These are phyloP conservation scores for Teratosphaeria zuluensis DNA, from an alignment of 2,329 filamentous ascomycete species.

Conservation along the genomic window DNA sequence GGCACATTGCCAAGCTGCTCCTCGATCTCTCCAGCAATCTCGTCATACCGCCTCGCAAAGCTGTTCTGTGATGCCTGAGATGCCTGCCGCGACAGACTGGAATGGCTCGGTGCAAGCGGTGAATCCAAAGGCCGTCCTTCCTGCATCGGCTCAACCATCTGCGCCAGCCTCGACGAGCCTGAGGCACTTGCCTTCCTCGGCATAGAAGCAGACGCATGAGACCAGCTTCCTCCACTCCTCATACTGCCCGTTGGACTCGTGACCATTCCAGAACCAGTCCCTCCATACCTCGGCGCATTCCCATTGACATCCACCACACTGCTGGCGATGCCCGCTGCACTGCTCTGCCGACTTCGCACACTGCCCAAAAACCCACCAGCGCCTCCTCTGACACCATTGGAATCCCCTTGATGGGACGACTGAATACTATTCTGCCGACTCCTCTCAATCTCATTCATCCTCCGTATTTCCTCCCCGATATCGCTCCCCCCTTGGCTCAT, in stretches of 20 bases:
- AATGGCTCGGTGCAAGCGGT: constrained; percentile 19
- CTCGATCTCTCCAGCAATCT: constrained; percentile 22
- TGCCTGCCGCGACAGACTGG: background rate
- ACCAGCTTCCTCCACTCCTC: constrained; percentile 33
- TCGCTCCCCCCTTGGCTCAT: constrained; percentile 63
- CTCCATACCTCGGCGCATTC: constrained; percentile 53
- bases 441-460: constrained; percentile 49
- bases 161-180: constrained; percentile 31
- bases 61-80: constrained; percentile 16
- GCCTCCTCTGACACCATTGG: constrained; percentile 4
- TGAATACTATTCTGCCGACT: constrained; percentile 15
- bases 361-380: constrained; percentile 17
- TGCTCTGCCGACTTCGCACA: constrained; percentile 52
- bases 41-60: constrained; percentile 21
- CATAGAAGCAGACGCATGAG: constrained; percentile 23
- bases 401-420: constrained; percentile 12
- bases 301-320: constrained; percentile 57
- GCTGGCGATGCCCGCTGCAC: constrained; percentile 41
- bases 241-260: constrained; percentile 58
- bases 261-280: constrained; percentile 60
- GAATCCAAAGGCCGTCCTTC: constrained; percentile 25
- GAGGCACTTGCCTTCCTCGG: constrained; percentile 30
- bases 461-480: constrained; percentile 67
- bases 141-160: constrained; percentile 31
- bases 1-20: constrained; percentile 18